A percentile compares a stretch with the other conserved stretches of the same genome.
phyloP scores from a whole-genome alignment of 345 rosid genomes.

The Leavenworthia alabamica region DNA sequence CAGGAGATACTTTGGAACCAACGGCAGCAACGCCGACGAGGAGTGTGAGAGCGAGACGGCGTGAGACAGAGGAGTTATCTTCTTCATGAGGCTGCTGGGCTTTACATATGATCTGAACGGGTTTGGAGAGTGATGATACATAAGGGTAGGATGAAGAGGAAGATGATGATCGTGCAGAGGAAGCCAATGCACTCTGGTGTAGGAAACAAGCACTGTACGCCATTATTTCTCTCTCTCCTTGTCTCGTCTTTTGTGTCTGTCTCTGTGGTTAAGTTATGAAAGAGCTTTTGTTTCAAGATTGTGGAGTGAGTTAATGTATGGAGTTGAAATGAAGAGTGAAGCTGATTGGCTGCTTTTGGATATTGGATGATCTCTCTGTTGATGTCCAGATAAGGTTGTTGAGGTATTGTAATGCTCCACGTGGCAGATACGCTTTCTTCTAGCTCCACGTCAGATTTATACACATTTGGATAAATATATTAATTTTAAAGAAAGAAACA shows the following conservation, averaged over 20 bases:
- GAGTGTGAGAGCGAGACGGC: slow-evolving; percentile 79
- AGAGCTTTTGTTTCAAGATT: not conserved
- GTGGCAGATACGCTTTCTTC: slow-evolving; percentile 22
- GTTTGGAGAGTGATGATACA: slow-evolving; percentile 42
- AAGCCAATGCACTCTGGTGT: slow-evolving; percentile 63
- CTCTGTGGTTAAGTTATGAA: slow-evolving; percentile 1
- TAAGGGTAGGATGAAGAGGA: slow-evolving; percentile 44
- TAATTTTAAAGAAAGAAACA: no score
- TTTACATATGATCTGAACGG: slow-evolving; percentile 48
- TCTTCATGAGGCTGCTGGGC: no score
- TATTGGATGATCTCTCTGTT: slow-evolving; percentile 42
- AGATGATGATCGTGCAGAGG: slow-evolving; percentile 39
- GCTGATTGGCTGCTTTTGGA: slow-evolving; percentile 48
- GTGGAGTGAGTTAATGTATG: slow-evolving; percentile 18
- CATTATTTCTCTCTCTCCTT: slow-evolving; percentile 36
- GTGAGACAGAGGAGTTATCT: no score
- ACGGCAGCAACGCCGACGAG: slow-evolving; percentile 84
- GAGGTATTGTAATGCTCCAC: slow-evolving; percentile 43
- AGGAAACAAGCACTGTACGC: slow-evolving; percentile 85
- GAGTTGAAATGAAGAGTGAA: slow-evolving; percentile 30
- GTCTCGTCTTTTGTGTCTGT: not conserved
- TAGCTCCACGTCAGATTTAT: no score
- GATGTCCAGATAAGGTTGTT: slow-evolving; percentile 61
- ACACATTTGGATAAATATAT: no score
- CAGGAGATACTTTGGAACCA: slow-evolving; percentile 92